Evolutionary conservation across 768 basidiomycete species (phyloP).

Genomic region (Ephemerocybe angulata): DNA sequence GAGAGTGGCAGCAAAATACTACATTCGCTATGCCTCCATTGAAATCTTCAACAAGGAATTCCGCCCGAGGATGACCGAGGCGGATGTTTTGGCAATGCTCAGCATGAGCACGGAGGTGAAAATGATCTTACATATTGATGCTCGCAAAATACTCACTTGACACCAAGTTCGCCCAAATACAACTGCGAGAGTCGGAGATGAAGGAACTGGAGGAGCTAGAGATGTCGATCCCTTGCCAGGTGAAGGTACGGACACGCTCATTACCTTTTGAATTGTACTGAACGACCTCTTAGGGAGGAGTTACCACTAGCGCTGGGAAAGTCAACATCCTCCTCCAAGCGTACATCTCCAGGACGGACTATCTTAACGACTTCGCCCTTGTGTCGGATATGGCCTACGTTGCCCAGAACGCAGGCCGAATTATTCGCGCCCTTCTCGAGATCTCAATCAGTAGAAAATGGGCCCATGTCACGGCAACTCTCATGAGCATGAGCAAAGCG

Average conservation of each 20-base stretch:
- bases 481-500: conserved; percentile 91
- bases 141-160: conserved; percentile 3
- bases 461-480: conserved; percentile 74
- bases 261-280: too few species aligned
- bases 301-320: conserved; percentile 61
- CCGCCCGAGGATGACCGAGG: conserved; percentile 83
- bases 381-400: conserved; percentile 94
- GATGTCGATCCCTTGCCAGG: conserved; percentile 71
- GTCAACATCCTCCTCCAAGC: conserved; percentile 94
- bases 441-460: conserved; percentile 91
- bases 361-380: conserved; percentile 92
- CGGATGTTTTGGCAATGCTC: conserved; percentile 83
- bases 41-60: conserved; percentile 83
- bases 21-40: conserved; percentile 81
- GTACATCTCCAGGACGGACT: conserved; percentile 67
- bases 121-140: not conserved
- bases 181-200: conserved; percentile 85
- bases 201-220: conserved; percentile 75
- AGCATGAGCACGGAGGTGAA: conserved; percentile 87
- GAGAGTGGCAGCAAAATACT: conserved; percentile 96
- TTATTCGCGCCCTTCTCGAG: conserved; percentile 90
- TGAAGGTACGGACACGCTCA: conserved; percentile 63
- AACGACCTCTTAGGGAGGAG: too few species aligned
- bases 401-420: conserved; percentile 92
- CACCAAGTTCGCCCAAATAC: conserved; percentile 87